Evolutionary conservation across 2,329 filamentous ascomycete genomes (phyloP), one percentile per base, ranked within the genome.

Genomic region (Lizonia empirigonia): DNA sequence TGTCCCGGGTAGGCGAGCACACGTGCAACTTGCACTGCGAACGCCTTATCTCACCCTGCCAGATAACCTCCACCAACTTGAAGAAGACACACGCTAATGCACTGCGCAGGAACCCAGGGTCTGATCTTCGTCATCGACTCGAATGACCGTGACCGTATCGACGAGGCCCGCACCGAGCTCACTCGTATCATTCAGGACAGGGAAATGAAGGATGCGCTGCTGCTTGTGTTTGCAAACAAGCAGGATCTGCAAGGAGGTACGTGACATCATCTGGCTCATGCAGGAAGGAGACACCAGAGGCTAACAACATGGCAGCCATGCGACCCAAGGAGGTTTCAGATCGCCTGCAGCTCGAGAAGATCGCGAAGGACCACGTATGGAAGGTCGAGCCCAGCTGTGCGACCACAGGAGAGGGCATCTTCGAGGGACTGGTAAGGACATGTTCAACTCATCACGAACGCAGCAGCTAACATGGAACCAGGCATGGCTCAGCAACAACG

Each of bases 101-200:
- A 5, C 23, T n/a, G 19, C 12, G 50, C 50, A 74, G 73, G 96
- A 81, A 99, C 94, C 67, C 94, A 99, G 81, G 94, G 94, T 77
- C 93, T 99, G 78, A 97, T 99, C 81, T 99, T 99, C 85, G 94
- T 99, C 69, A 91, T 99, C 76, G 94, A 99, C 82, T 93, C 89
- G 82, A 97, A 96, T 80, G 94, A 99, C 86, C 90, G 91, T 76
- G 92, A 96, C 78, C 91, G 94, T 86, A 89, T 99, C 72, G 89
- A 94, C 68, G 94, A 99, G 84, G 94, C 94, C 71, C 87, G 91
- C 61, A 91, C 96, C 78, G 94, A 99, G 80, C 83, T 99, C 73
- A 90, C 96, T 79, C 89, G 94, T 77, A 99, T 99, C 86, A 86
- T 99, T 77, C 96, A 97, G 80, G 94, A 99, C 80, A 90, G 96